phyloP scores from a whole-genome alignment of 1,284 basidiomycete genomes.

The Cystobasidium pallidum region DNA sequence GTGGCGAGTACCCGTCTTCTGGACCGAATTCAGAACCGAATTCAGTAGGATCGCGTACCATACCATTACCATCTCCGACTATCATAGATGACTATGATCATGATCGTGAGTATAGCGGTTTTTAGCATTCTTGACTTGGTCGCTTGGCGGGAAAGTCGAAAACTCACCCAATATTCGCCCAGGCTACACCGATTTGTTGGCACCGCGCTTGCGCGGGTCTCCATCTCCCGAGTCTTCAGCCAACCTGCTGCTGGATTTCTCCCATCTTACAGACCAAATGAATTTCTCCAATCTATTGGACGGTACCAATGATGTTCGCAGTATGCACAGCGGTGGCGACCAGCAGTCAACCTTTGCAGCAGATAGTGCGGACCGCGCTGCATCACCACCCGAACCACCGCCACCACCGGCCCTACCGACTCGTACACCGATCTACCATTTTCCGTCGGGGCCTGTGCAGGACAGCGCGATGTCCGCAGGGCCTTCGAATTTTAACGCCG shows the following conservation, averaged over 20 bases:
- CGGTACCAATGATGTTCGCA: not conserved
- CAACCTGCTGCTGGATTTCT: constrained; percentile 24
- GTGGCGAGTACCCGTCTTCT: not conserved
- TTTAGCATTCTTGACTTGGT: not conserved
- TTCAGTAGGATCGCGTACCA: constrained; percentile 1
- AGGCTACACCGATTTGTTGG: constrained; percentile 35
- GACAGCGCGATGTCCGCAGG: not conserved
- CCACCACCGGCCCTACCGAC: not conserved
- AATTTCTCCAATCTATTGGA: constrained; percentile 10
- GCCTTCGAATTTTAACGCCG: constrained; percentile 27
- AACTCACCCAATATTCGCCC: not conserved
- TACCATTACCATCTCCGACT: constrained; percentile 13
- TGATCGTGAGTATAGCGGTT: constrained; percentile 31
- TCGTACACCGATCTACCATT: not conserved
- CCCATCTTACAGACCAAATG: constrained; percentile 23
- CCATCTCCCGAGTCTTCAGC: constrained; percentile 30
- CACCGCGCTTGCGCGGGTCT: constrained; percentile 21
- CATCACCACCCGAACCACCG: not conserved
- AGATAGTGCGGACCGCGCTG: not conserved
- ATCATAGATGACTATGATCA: constrained; percentile 33
- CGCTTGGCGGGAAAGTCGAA: not conserved
- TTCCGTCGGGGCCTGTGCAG: not conserved
- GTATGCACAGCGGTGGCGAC: not conserved
- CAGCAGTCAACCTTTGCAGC: not conserved
- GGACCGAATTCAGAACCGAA: constrained; percentile 15